A percentile compares a stretch with the other conserved stretches of the same genome.
Conservation (phyloP, 176 grass and related monocot genomes). For the Phoenix roebelenii region DNA sequence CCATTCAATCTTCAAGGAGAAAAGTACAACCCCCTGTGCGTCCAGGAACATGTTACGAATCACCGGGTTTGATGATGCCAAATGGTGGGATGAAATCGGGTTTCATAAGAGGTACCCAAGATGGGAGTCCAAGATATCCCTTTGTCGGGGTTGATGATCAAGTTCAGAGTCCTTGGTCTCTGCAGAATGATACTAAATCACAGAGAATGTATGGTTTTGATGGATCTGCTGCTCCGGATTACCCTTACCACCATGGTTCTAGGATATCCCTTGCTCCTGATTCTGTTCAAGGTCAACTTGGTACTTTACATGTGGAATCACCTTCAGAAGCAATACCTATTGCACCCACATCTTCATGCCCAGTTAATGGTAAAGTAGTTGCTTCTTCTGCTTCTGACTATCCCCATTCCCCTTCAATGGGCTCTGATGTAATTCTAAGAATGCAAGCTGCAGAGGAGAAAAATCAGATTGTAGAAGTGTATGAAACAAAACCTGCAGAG, state of each 20-base stretch:
- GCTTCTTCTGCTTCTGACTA: slow-evolving; percentile 24
- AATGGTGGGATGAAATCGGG: no score
- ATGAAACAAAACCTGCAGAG: slow-evolving; percentile 23
- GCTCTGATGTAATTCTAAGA: slow-evolving; percentile 12
- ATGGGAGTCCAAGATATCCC: slow-evolving; percentile 58
- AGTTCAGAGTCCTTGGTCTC: slow-evolving; percentile 35
- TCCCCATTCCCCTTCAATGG: slow-evolving; percentile 26
- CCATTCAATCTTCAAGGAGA: slow-evolving; percentile 59
- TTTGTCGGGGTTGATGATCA: slow-evolving; percentile 36
- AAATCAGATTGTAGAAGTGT: slow-evolving; percentile 17
- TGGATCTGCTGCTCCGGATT: slow-evolving; percentile 33
- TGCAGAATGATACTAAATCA: slow-evolving; percentile 28
- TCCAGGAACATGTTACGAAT: slow-evolving; percentile 42
- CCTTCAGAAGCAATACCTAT: slow-evolving; percentile 24
- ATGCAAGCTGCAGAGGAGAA: slow-evolving; percentile 20
- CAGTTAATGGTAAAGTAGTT: slow-evolving; percentile 19
- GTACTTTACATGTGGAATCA: slow-evolving; percentile 24
- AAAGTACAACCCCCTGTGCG: slow-evolving; percentile 37
- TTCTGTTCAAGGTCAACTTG: slow-evolving; percentile 35
- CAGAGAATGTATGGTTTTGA: slow-evolving; percentile 53
- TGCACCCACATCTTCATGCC: slow-evolving; percentile 18
- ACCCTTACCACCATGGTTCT: slow-evolving; percentile 27
- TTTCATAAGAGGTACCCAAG: slow-evolving; percentile 20
- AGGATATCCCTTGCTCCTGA: slow-evolving; percentile 34
- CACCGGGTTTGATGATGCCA: slow-evolving; percentile 38